Base-by-base conservation (phyloP, 768 basidiomycete genomes). In the Lactarius pseudohatsudake region DNA sequence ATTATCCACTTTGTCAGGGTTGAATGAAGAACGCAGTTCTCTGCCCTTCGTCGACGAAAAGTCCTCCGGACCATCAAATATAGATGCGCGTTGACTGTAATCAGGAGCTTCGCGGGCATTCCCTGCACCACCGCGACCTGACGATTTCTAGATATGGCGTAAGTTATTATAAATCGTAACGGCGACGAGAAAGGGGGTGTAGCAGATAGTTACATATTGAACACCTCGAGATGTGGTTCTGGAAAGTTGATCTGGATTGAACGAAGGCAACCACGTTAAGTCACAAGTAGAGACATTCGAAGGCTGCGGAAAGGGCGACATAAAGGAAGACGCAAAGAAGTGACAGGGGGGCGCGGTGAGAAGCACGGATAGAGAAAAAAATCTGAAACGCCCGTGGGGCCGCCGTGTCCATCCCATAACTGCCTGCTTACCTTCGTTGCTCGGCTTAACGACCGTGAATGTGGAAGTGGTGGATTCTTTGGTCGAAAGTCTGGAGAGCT, bases 51-150 rank as follows among this genome's bases (percentile, higher is more conserved):
- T 61, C 20, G 15, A 11, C 11, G 60, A 38, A 43, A 22, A 20
- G 26, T 59, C 28, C 4, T 32, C 32, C n/a, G 26, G 32, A 2
- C 20, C 40, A 16, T 59, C 57, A 32, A 26, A 59, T 40, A 5
- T 13, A 11, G 6, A 13, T 11, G 57, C 9, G 13, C 6, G 11
- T 18, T 38, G 30, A 13, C 13, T 8, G 2, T 26, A 28, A 2
- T 8, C 16, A 26, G 61, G 16, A 16, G 43, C 18, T 54, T 45
- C 13, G 41, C 15, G 54, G 10, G 61, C n/a, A 43, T 69, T 63
- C 45, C 68, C 68, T n/a, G 53, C 41, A 18, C 68, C 61, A 26
- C 60, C 61, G 34, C 68, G 68, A 40, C 60, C 65, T 16, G 61
- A 56, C 18, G 53, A 50, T 59, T 20, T 47, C 64, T 69, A 54